These are phyloP conservation scores for Strobilomyces echinocephalus DNA, from an alignment of 768 basidiomycete species.

Conservation along the genomic window DNA sequence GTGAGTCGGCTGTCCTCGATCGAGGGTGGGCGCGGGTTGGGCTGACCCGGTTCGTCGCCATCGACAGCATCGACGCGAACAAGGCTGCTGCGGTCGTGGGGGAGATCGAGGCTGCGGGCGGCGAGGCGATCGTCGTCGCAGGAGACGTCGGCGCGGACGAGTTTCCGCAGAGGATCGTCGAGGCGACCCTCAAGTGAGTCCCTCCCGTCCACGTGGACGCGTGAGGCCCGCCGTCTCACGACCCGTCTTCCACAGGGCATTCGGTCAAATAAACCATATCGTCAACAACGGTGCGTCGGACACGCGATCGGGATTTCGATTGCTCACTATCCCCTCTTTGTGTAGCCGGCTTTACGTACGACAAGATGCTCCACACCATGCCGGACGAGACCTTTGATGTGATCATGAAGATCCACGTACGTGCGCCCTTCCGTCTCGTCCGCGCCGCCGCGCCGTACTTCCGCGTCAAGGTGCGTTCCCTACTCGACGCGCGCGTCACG, in stretches of 20 bases:
- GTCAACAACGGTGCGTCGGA: conserved; percentile 62
- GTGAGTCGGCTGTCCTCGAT: conserved; percentile 33
- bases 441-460: conserved; percentile 82
- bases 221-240: neutral
- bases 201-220: conserved; percentile 1
- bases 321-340: neutral
- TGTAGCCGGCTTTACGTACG: conserved; percentile 70
- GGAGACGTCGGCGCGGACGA: conserved; percentile 83
- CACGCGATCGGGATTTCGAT: neutral
- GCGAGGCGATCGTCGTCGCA: conserved; percentile 66
- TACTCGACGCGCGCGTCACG: neutral
- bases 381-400: conserved; percentile 79
- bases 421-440: conserved; percentile 81
- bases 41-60: conserved; percentile 1
- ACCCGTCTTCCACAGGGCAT: conserved; percentile 45
- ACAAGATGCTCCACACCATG: conserved; percentile 86
- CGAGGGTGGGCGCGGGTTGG: too few relatives aligned
- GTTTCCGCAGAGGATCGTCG: conserved; percentile 74
- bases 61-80: conserved; percentile 61
- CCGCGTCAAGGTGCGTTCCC: conserved; percentile 56
- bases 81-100: conserved; percentile 61
- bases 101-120: conserved; percentile 70
- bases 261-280: conserved; percentile 83
- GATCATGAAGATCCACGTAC: conserved; percentile 80
- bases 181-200: conserved; percentile 71